Evolutionary conservation across 495 filamentous ascomycete species (phyloP), one percentile per base, ranked within the genome.

Genomic region (Trichoderma erinaceum): DNA sequence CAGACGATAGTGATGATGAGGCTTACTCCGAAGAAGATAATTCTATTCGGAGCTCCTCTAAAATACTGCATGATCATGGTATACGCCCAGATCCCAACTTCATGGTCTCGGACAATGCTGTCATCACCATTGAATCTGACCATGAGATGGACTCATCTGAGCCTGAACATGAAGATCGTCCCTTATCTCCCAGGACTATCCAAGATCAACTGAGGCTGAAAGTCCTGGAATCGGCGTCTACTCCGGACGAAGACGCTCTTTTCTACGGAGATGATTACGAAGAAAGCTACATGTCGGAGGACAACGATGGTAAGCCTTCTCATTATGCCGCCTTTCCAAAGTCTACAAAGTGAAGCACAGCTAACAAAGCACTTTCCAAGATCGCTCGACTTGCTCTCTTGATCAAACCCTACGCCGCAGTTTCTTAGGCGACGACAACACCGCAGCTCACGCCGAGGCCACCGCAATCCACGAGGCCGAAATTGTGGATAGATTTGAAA

Each of bases 1-100:
- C 68, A 10, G 68, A 70, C 29, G 68, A 67, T 38, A 52, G 25
- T n/a, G 64, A 67, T 10, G 64, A 66, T 0, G 41, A 63, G 15
- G 52, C 5, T 18, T 11, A 38, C 44, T 41, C 23, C 25, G 21
- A 64, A 35, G 61, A 23, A n/a, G 27, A 70, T 27, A 18, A 41
- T n/a, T 4, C 32, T 18, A 44, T 41, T 12, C 63, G 35, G 11
- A 11, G 18, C 13, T 8, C 16, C 41, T 8, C 32, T 4, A 32
- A 65, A 32, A 29, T 61, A 15, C 52, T 61, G 11, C 52, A 23
- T 4, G 52, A 61, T n/a, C 15, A 61, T n/a, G 23, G 23, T 32
- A 29, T 61, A 21, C 52, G 52, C 15, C 52, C 52, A 12, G 52
- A 21, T 10, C 25, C 25, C 25, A 32, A 61, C 15, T 61, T 21